phyloP scores from a whole-genome alignment of 441 rosid species.

The Flueggea neowawraea region DNA sequence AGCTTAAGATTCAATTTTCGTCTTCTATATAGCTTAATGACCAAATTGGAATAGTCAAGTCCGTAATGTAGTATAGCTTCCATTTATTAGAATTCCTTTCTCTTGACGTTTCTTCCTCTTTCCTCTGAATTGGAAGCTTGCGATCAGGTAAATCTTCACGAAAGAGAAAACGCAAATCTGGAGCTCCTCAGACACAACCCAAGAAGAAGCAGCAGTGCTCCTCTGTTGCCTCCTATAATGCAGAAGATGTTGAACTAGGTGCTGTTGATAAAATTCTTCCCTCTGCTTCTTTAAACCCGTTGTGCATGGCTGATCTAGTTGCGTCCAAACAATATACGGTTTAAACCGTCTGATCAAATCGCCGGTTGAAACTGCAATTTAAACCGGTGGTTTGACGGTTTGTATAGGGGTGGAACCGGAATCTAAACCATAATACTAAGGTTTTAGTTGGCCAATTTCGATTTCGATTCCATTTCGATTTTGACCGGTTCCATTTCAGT shows the following conservation, averaged over 20 bases:
- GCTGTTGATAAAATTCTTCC: slow-evolving; percentile 35
- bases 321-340: slow-evolving; percentile 24
- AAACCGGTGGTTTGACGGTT: too few relatives aligned
- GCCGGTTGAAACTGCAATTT: too few relatives aligned
- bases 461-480: too few relatives aligned
- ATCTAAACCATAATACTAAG: too few relatives aligned
- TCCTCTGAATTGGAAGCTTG: slow-evolving; percentile 49
- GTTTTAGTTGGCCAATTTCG: too few relatives aligned
- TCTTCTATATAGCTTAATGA: too few relatives aligned
- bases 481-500: too few relatives aligned
- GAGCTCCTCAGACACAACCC: slow-evolving; percentile 46
- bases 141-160: slow-evolving; percentile 68
- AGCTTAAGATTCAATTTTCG: too few relatives aligned
- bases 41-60: too few relatives aligned
- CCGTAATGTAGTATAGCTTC: too few relatives aligned
- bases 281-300: slow-evolving; percentile 32
- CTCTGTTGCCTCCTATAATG: slow-evolving; percentile 26
- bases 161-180: slow-evolving; percentile 83
- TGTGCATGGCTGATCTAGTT: slow-evolving; percentile 28
- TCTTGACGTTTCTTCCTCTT: neutral
- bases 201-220: slow-evolving; percentile 73
- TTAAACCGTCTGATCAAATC: too few relatives aligned
- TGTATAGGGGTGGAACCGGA: too few relatives aligned
- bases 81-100: neutral
- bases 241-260: slow-evolving; percentile 22